A percentile compares a stretch with the other conserved stretches of the same genome.
Evolutionary conservation across 1,139 yeast species (phyloP).

Genomic region (Lodderomyces metapsilosis): DNA sequence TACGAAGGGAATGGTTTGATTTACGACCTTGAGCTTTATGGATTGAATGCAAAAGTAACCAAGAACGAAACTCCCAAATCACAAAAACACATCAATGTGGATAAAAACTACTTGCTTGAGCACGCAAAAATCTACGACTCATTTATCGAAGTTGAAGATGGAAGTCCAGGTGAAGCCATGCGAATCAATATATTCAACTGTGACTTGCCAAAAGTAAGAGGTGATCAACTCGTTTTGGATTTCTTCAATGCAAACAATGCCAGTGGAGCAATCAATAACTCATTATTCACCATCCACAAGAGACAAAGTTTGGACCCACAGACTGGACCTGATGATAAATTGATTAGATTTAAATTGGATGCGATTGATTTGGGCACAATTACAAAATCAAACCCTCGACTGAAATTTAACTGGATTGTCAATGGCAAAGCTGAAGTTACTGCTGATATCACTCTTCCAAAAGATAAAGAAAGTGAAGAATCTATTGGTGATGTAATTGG

Average conservation of each 20-base stretch:
- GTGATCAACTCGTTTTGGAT: constrained; percentile 59
- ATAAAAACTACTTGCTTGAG: constrained; percentile 48
- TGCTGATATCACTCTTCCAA: constrained; percentile 61
- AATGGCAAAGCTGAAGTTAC: constrained; percentile 68
- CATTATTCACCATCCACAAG: constrained; percentile 72
- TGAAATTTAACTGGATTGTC: constrained; percentile 66
- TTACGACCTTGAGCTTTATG: constrained; percentile 59
- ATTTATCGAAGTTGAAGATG: constrained; percentile 41
- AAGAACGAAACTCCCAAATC: constrained; percentile 12
- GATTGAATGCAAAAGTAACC: constrained; percentile 54
- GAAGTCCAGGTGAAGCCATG: constrained; percentile 31
- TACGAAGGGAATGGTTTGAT: constrained; percentile 65
- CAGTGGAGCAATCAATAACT: constrained; percentile 70
- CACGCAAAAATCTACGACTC: constrained; percentile 57
- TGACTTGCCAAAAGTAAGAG: constrained; percentile 59
- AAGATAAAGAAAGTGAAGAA: constrained; percentile 20
- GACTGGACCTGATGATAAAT: constrained; percentile 33
- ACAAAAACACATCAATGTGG: constrained; percentile 32
- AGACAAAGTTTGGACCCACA: constrained; percentile 32
- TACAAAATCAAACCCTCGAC: constrained; percentile 32
- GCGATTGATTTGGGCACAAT: constrained; percentile 55
- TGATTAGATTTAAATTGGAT: constrained; percentile 63
- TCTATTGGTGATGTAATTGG: constrained; percentile 26
- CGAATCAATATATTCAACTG: constrained; percentile 61
- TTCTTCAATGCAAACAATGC: constrained; percentile 67